Percentiles rank a stretch among this genome's conserved stretches.
These are phyloP conservation scores for Prinsepia uniflora DNA, from an alignment of 306 rosid species.

Conservation along the genomic window DNA sequence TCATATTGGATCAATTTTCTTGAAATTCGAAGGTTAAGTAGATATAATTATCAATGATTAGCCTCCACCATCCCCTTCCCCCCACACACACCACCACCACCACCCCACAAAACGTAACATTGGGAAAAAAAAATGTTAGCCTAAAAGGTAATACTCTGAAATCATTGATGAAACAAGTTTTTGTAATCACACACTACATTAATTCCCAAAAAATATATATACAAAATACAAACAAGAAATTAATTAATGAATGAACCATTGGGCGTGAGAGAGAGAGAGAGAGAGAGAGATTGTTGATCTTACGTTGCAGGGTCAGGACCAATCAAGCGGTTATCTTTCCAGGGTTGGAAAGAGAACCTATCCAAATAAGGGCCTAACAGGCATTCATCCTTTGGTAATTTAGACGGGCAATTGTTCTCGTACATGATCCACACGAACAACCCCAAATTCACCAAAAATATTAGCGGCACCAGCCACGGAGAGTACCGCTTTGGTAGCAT, in stretches of 20 bases:
- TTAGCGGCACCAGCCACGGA: conserved; percentile 71
- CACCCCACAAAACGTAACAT: no score
- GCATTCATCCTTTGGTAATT: conserved; percentile 23
- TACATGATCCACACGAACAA: conserved; percentile 62
- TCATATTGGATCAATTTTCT: neutral
- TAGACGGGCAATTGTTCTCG: conserved; percentile 62
- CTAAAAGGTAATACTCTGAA: neutral
- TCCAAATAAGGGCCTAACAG: conserved; percentile 35
- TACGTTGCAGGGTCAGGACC: conserved; percentile 68
- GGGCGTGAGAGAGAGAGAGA: neutral
- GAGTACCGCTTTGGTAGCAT: conserved; percentile 38
- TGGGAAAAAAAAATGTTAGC: no score
- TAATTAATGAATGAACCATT: neutral
- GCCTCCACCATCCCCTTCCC: no score
- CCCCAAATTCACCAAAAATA: conserved; percentile 41
- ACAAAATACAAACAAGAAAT: neutral
- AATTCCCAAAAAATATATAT: neutral
- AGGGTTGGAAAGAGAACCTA: conserved; percentile 73
- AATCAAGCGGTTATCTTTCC: conserved; percentile 51
- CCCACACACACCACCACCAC: no score
- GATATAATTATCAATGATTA: neutral
- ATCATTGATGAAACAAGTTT: neutral
- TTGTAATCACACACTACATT: neutral
- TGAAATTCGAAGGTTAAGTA: neutral
- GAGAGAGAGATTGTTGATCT: neutral